Conservation (phyloP, 2,329 filamentous ascomycete genomes). For the Microdochium nivale region DNA sequence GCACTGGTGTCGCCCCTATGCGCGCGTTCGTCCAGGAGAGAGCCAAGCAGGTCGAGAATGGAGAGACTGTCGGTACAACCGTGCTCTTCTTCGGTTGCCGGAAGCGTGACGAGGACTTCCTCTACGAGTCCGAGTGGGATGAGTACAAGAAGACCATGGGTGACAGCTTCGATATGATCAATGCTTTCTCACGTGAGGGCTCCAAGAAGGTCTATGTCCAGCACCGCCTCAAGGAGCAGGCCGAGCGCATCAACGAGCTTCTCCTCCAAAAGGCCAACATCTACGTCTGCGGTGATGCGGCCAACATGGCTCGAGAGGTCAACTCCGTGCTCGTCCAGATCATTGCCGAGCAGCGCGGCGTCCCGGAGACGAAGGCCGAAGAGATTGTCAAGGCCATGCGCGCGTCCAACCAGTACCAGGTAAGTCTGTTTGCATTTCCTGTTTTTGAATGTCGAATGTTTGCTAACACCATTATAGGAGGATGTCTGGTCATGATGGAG, state of each 20-base stretch:
- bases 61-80: slow-evolving; percentile 76
- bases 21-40: slow-evolving; percentile 92
- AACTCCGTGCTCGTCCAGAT: slow-evolving; percentile 82
- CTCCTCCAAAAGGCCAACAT: slow-evolving; percentile 84
- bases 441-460: too few relatives aligned
- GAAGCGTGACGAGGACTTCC: slow-evolving; percentile 78
- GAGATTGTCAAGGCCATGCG: slow-evolving; percentile 97
- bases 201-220: slow-evolving; percentile 94
- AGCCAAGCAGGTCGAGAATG: slow-evolving; percentile 70
- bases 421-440: slow-evolving; percentile 28
- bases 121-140: slow-evolving; percentile 89
- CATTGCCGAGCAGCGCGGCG: slow-evolving; percentile 71
- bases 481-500: slow-evolving; percentile 57
- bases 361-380: slow-evolving; percentile 81
- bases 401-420: slow-evolving; percentile 91
- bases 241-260: slow-evolving; percentile 78
- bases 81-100: slow-evolving; percentile 94
- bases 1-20: slow-evolving; percentile 95
- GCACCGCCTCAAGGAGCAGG: slow-evolving; percentile 77
- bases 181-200: slow-evolving; percentile 87
- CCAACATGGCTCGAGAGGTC: slow-evolving; percentile 93
- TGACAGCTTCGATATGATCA: slow-evolving; percentile 83
- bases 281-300: slow-evolving; percentile 96
- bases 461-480: slow-evolving; percentile 42
- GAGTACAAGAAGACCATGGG: slow-evolving; percentile 76